These are phyloP conservation scores for Poterioochromonas sp. DNA, from an alignment of 352 stramenopile species.

Conservation along the genomic window DNA sequence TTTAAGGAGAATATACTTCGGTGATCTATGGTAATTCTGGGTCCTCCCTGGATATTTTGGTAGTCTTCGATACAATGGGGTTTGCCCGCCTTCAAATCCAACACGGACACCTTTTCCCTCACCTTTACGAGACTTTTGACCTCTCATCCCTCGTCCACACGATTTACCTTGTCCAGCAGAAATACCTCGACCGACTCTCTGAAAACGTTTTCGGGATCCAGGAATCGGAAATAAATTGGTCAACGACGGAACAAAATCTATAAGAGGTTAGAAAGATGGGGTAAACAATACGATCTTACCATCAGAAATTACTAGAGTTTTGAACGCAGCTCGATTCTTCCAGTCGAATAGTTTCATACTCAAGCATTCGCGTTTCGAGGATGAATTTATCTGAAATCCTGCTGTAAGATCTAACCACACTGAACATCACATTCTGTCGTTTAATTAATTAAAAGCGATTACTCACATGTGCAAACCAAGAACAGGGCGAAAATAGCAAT, in stretches of 20 bases:
- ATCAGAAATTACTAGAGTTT: neutral
- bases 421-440: too few relatives aligned
- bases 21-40: neutral
- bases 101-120: conserved; percentile 59
- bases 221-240: conserved; percentile 54
- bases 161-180: conserved; percentile 62
- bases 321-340: conserved; percentile 51
- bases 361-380: too few relatives aligned
- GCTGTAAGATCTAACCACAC: too few relatives aligned
- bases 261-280: neutral
- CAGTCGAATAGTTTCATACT: conserved; percentile 66
- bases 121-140: conserved; percentile 83
- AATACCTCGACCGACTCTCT: conserved; percentile 67
- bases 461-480: too few relatives aligned
- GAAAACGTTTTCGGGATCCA: conserved; percentile 52
- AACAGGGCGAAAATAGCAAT: too few relatives aligned
- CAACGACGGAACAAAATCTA: conserved; percentile 30
- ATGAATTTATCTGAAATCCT: too few relatives aligned
- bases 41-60: conserved; percentile 61
- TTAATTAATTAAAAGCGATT: too few relatives aligned
- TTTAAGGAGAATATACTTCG: neutral
- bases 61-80: conserved; percentile 86
- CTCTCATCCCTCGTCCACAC: conserved; percentile 72
- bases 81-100: conserved; percentile 96
- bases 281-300: neutral